These are phyloP conservation scores for Globisporangium cederbergense DNA, from an alignment of 352 stramenopile genomes.

Conservation along the genomic window DNA sequence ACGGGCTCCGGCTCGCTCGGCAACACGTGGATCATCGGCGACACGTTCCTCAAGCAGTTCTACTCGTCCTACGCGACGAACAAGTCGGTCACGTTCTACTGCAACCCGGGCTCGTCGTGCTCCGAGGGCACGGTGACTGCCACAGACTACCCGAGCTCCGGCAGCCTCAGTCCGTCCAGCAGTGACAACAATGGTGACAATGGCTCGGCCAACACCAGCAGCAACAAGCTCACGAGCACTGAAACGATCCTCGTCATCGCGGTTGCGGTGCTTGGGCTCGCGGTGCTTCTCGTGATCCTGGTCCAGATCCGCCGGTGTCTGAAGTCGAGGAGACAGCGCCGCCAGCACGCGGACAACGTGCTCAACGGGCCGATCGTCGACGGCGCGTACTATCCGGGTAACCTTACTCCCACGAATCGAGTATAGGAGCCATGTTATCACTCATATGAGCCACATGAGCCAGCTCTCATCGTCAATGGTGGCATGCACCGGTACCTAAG, in stretches of 20 bases:
- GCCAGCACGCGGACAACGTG: background rate
- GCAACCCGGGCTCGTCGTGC: conserved; percentile 15
- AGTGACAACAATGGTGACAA: background rate
- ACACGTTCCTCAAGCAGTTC: conserved; percentile 73
- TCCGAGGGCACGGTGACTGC: background rate
- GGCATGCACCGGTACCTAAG: background rate
- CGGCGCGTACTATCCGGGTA: conserved; percentile 14
- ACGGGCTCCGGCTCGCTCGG: conserved; percentile 15
- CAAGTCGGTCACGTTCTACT: conserved; percentile 62
- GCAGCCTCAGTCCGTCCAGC: background rate
- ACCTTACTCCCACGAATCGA: conserved; percentile 10
- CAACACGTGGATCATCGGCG: conserved; percentile 75
- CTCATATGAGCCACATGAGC: background rate
- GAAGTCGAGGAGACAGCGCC: background rate
- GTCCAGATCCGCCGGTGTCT: conserved; percentile 11
- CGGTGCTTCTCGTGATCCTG: conserved; percentile 24
- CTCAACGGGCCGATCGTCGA: background rate
- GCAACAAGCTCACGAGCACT: conserved; percentile 4
- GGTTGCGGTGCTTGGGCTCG: conserved; percentile 1
- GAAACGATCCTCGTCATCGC: conserved; percentile 5
- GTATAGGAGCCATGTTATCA: background rate
- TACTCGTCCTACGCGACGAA: conserved; percentile 71
- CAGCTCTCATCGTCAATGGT: background rate
- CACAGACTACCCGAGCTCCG: conserved; percentile 8
- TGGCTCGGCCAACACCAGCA: conserved; percentile 1